These are phyloP conservation scores for Talaromyces sp. DNA, from an alignment of 2,329 filamentous ascomycete genomes.

Conservation along the genomic window DNA sequence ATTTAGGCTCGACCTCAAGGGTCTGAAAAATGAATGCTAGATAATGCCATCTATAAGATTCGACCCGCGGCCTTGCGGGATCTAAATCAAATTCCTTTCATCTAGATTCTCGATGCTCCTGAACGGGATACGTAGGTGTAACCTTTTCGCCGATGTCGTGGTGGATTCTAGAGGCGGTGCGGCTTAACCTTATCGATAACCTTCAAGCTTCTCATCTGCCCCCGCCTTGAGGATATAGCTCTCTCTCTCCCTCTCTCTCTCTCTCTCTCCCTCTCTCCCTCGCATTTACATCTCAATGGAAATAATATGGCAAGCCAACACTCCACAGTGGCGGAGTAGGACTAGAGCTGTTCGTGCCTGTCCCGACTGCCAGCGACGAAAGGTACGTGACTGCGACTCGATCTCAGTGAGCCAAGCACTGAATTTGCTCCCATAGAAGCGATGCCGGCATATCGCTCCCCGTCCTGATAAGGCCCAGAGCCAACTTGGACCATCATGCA, in stretches of 20 bases:
- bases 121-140: too few species aligned
- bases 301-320: constrained; percentile 39
- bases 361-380: constrained; percentile 35
- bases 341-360: constrained; percentile 35
- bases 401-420: background rate
- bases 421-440: constrained; percentile 29
- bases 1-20: constrained; percentile 12
- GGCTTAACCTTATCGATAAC: constrained; percentile 17
- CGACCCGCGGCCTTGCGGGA: too few species aligned
- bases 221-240: background rate
- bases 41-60: background rate
- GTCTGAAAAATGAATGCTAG: constrained; percentile 20
- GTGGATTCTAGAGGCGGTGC: too few species aligned
- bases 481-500: constrained; percentile 1
- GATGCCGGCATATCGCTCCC: constrained; percentile 32
- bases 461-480: constrained; percentile 11
- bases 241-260: background rate
- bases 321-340: constrained; percentile 36
- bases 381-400: constrained; percentile 23
- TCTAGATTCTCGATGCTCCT: background rate
- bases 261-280: background rate
- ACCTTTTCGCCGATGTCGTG: too few species aligned
- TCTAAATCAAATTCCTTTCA: background rate
- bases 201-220: background rate
- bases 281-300: constrained; percentile 30